Base-by-base conservation (phyloP, 2,329 filamentous ascomycete species). In the Xylariaceae sp. region DNA sequence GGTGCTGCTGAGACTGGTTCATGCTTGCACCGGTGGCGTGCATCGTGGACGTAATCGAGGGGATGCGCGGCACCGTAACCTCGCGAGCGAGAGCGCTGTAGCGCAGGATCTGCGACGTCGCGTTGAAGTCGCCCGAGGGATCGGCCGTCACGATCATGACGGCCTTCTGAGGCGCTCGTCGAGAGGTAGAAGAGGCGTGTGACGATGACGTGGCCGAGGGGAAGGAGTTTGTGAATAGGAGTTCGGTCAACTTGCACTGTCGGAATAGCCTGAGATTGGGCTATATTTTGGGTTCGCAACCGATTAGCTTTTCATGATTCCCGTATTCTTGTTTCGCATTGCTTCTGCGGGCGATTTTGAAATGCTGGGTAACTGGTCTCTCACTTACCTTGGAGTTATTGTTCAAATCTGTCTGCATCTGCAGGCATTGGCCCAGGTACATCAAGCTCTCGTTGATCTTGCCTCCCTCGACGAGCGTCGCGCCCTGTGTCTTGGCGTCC, bases 361-460 rank as follows among this genome's bases (percentile, higher is more conserved):
- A n/a, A n/a, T n/a, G n/a, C n/a, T n/a, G n/a, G n/a, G n/a, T n/a
- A n/a, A n/a, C n/a, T n/a, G n/a, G n/a, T n/a, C n/a, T n/a, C n/a
- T n/a, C n/a, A 54, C 60, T 32, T 70, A 86, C 85, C 75, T 87
- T 90, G 57, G 74, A 78, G 9, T 80, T 81, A 47, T 73, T 81
- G 30, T 82, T 81, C 21, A 81, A 74, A 52, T 90, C 87, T 43
- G 84, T 89, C 60, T 96, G 90, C 73, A 95, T 90, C 59, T 97
- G 90, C 53, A 98, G 74, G 59, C 92, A 98, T 58, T 97, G 92
- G 0, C 92, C 92, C 1, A 98, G 74, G 59, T 96, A 97, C 92
- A 98, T 98, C 57, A 98, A 68, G 57, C 87, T 94, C 63, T 96
- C 89, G 57, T 98, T 98, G 60, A 98, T 98, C 66, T 97, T 97